A percentile compares a stretch with the other conserved stretches of the same genome.
Evolutionary conservation across 345 rosid genomes (phyloP).

Genomic region (Sonneratia caseolaris): DNA sequence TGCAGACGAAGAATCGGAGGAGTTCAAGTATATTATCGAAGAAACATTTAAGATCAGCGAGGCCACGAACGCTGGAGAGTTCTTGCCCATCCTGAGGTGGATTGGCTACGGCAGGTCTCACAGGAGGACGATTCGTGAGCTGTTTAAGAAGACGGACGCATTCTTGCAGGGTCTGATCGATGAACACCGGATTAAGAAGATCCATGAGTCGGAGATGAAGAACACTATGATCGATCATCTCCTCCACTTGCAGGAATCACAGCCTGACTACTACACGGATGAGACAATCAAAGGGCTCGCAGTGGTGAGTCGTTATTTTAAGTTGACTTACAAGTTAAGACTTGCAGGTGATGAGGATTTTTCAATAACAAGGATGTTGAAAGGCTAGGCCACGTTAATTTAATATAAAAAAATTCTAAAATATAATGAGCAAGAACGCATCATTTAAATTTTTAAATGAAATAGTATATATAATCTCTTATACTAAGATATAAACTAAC

Average conservation of each 20-base stretch:
- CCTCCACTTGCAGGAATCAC: constrained; percentile 37
- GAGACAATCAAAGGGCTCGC: constrained; percentile 48
- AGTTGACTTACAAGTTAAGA: constrained; percentile 27
- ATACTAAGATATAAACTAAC: too few species aligned
- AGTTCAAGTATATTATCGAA: constrained; percentile 16
- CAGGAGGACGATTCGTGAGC: constrained; percentile 20
- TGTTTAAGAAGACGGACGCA: constrained; percentile 25
- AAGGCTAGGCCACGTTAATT: too few species aligned
- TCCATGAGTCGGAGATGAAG: constrained; percentile 1
- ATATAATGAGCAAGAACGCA: too few species aligned
- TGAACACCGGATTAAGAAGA: constrained; percentile 25
- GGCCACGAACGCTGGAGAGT: constrained; percentile 6
- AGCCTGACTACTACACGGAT: constrained; percentile 43
- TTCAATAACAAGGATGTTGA: too few species aligned
- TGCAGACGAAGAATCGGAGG: constrained; percentile 14
- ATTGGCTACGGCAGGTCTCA: constrained; percentile 10
- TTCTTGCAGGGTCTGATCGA: constrained; percentile 47
- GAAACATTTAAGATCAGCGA: constrained; percentile 3
- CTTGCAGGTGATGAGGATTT: constrained; percentile 11
- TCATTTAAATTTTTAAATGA: too few species aligned
- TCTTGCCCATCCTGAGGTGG: constrained; percentile 13
- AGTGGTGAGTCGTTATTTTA: constrained; percentile 5
- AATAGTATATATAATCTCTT: too few species aligned
- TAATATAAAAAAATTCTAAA: too few species aligned
- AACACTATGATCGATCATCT: constrained; percentile 55